These are phyloP conservation scores for Dictyostelium citrinum DNA, from an alignment of 78 protist species.

Conservation along the genomic window DNA sequence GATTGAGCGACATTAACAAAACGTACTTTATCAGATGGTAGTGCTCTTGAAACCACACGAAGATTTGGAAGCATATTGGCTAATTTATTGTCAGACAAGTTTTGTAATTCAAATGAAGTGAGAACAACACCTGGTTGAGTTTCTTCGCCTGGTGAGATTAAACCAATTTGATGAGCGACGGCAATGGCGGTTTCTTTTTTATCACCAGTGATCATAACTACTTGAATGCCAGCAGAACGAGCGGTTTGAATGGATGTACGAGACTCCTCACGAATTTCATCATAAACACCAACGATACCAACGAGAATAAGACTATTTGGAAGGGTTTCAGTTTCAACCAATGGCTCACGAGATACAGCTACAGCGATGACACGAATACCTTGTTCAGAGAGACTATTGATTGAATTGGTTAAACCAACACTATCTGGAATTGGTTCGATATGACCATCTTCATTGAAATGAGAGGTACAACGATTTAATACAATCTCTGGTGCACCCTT, in stretches of 20 bases:
- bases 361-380: slow-evolving; percentile 84
- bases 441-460: slow-evolving; percentile 72
- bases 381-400: slow-evolving; percentile 63
- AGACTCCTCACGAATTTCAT: slow-evolving; percentile 87
- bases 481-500: slow-evolving; percentile 83
- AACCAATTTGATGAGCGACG: slow-evolving; percentile 88
- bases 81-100: slow-evolving; percentile 67
- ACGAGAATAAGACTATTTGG: slow-evolving; percentile 71
- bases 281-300: slow-evolving; percentile 86
- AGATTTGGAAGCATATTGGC: slow-evolving; percentile 78
- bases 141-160: slow-evolving; percentile 73
- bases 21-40: slow-evolving; percentile 90
- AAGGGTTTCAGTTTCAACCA: slow-evolving; percentile 57
- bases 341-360: slow-evolving; percentile 75
- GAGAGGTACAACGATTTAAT: slow-evolving; percentile 53
- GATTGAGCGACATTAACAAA: slow-evolving; percentile 85
- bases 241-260: slow-evolving; percentile 80
- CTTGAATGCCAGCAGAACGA: slow-evolving; percentile 88
- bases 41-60: slow-evolving; percentile 93
- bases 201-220: slow-evolving; percentile 94
- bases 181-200: slow-evolving; percentile 90
- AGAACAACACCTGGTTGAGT: slow-evolving; percentile 85
- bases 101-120: slow-evolving; percentile 60
- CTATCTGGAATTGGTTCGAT: slow-evolving; percentile 73
- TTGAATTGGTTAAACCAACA: slow-evolving; percentile 20